phyloP scores from a whole-genome alignment of 2,329 filamentous ascomycete genomes.

The Catunica adiposa region DNA sequence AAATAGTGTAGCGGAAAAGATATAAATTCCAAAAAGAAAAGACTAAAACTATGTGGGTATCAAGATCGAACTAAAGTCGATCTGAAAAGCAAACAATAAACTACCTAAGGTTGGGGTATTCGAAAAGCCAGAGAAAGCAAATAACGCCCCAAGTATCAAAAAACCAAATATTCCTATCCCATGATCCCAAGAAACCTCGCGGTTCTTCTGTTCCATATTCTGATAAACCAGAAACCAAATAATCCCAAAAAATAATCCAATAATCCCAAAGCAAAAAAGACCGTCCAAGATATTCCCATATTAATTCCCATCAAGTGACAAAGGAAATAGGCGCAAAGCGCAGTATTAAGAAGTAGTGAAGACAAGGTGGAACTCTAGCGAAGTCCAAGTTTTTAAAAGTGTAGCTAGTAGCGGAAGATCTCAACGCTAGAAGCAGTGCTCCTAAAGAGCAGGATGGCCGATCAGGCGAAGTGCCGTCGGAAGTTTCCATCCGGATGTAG shows the following conservation, averaged over 20 bases:
- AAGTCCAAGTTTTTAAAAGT: background rate
- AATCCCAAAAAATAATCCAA: background rate
- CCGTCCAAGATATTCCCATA: conserved; percentile 1
- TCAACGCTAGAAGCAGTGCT: background rate
- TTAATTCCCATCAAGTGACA: conserved; percentile 1
- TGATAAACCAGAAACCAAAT: background rate
- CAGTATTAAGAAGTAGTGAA: background rate
- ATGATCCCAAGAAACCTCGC: background rate
- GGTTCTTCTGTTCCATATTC: background rate
- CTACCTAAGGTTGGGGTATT: conserved; percentile 10
- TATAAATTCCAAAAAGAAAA: background rate
- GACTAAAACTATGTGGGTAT: conserved; percentile 6
- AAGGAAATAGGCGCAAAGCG: background rate
- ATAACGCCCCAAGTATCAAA: background rate
- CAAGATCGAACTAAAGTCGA: conserved; percentile 5
- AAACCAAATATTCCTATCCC: background rate
- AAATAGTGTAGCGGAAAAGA: background rate
- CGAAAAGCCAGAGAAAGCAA: background rate
- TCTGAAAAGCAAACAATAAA: conserved; percentile 4
- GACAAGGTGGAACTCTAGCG: background rate
- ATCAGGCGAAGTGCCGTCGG: background rate
- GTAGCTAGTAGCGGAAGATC: background rate
- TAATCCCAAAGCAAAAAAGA: conserved; percentile 5
- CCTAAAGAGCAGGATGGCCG: background rate
- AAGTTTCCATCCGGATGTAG: background rate